Base-by-base conservation (phyloP, 495 filamentous ascomycete genomes). In the Emericellopsis terricola region DNA sequence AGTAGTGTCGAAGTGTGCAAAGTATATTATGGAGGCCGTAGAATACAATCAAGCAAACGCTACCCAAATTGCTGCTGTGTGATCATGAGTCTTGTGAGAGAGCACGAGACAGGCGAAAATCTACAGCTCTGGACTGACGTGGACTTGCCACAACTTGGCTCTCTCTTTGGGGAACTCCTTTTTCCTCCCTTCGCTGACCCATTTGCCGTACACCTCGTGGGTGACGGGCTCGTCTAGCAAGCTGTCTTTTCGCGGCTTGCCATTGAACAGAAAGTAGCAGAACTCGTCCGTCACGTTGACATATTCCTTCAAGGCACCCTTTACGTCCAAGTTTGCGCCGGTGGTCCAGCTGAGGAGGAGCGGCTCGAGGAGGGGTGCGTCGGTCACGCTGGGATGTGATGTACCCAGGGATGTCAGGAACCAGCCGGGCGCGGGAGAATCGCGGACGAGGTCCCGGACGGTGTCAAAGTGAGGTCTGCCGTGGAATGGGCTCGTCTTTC, bases 351-450 rank as follows among this genome's bases (percentile, higher is more conserved):
- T 52, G 3, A 68, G 45, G 17, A 69, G 44, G 24, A 54, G 45
- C 8, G 64, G 64, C 37, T 64, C 55, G 6, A 69, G 49, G 11
- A 71, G 51, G 19, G 64, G 64, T 17, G 65, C 66, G 42, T 71
- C 66, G 1, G 66, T 68, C 23, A 67, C 56, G 1, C 56, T 61
- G 3, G 65, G 60, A 40, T 71, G 66, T 3, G 64, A 54, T 0
- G 62, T 68, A 15, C 64, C 64, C 2, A 62, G 41, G 0, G 45
- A 50, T 1, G 66, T 71, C 40, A 65, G 52, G 43, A 71, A 71
- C 66, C 66, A 71, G 0, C 51, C 49, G 11, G 56, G 45, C 29
- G 52, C 45, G 33, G 15, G 21, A 15, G 33, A 15, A 1, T 51
- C 51, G 10, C 56, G 40, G 8, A 58, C 61, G 13, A 69, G 40